Percentiles rank a stretch among this genome's conserved stretches.
Conservation (phyloP, 139 green algal genomes). For the Auxenochlorella protothecoides region DNA sequence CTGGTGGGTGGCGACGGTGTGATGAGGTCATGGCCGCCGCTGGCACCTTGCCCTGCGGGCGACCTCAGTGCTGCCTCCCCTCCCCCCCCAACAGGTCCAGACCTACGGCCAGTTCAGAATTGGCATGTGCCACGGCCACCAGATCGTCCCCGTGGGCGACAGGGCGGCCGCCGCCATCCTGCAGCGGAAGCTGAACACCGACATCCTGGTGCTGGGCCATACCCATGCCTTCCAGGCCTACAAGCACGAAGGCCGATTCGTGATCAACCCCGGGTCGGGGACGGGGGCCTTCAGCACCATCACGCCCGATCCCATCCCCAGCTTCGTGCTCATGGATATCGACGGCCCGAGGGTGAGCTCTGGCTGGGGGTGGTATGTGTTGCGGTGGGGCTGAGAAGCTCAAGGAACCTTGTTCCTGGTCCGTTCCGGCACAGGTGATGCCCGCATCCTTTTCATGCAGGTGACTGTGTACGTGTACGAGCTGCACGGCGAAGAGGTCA, state of each 20-base stretch:
- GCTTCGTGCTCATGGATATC: constrained; percentile 95
- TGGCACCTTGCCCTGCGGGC: too few species aligned
- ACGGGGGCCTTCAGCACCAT: constrained; percentile 75
- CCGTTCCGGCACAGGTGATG: too few species aligned
- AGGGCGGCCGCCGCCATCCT: constrained; percentile 61
- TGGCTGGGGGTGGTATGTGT: background rate
- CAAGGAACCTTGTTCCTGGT: too few species aligned
- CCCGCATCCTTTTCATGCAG: constrained; percentile 15
- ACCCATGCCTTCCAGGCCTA: constrained; percentile 66
- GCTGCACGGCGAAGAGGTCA: constrained; percentile 62
- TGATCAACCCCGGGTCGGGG: constrained; percentile 89
- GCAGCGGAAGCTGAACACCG: constrained; percentile 71
- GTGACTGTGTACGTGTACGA: constrained; percentile 92
- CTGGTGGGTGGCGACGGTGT: constrained; percentile 12
- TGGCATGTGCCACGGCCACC: constrained; percentile 82
- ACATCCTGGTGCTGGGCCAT: constrained; percentile 90
- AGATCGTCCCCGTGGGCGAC: constrained; percentile 82
- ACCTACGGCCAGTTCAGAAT: constrained; percentile 74
- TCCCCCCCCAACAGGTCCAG: constrained; percentile 45
- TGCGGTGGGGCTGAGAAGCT: too few species aligned
- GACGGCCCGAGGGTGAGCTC: constrained; percentile 56
- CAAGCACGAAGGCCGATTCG: constrained; percentile 60
- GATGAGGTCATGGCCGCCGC: too few species aligned
- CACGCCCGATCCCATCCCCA: constrained; percentile 37
- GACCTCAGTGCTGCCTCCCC: too few species aligned